These are phyloP conservation scores for Coprinellus micaceus DNA, from an alignment of 768 basidiomycete genomes.

Conservation along the genomic window DNA sequence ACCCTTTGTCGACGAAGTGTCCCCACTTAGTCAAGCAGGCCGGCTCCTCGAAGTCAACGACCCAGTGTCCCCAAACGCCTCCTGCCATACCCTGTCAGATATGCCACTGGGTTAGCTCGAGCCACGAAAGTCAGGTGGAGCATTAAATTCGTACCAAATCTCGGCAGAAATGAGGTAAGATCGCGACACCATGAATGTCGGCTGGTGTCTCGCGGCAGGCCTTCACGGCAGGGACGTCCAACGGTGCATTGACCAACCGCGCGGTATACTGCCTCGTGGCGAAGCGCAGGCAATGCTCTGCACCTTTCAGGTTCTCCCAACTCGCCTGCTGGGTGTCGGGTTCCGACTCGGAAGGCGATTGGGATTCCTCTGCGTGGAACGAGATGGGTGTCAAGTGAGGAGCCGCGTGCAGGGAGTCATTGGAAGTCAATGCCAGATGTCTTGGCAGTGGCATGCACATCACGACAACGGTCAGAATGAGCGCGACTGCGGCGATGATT, in stretches of 20 bases:
- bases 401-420: no score
- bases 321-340: background rate
- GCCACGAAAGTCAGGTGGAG: background rate
- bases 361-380: no score
- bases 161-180: constrained; percentile 25
- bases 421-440: no score
- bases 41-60: constrained; percentile 22
- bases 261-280: constrained; percentile 29
- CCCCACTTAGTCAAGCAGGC: constrained; percentile 27
- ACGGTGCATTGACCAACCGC: constrained; percentile 9
- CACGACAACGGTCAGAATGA: no score
- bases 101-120: background rate
- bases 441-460: no score
- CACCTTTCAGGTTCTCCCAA: constrained; percentile 16
- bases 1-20: constrained; percentile 23
- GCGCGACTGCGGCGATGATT: no score
- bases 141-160: constrained; percentile 20
- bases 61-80: constrained; percentile 28
- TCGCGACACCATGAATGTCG: constrained; percentile 19
- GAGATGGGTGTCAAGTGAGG: no score
- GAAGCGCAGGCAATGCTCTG: constrained; percentile 24
- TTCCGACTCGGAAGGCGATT: no score
- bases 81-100: constrained; percentile 21
- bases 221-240: constrained; percentile 14
- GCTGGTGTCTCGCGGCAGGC: constrained; percentile 24